Evolutionary conservation across 2,329 filamentous ascomycete genomes (phyloP).

Genomic region (Penicillium sp.): DNA sequence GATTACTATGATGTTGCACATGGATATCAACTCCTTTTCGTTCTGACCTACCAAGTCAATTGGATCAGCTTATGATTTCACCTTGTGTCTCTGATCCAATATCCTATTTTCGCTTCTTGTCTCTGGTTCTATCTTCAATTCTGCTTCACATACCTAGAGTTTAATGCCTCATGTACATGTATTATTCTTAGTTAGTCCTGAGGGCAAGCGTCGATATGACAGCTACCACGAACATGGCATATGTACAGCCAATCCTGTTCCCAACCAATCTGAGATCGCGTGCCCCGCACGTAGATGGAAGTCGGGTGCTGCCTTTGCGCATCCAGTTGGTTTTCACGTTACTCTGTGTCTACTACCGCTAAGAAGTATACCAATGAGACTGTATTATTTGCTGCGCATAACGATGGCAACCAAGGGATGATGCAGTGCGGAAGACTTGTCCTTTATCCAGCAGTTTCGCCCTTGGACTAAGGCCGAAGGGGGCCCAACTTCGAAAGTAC

Average conservation of each 20-base stretch:
- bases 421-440: background rate
- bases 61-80: constrained; percentile 3
- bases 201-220: constrained; percentile 10
- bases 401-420: background rate
- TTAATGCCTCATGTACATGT: constrained; percentile 24
- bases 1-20: constrained; percentile 16
- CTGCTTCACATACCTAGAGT: constrained; percentile 14
- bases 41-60: background rate
- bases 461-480: background rate
- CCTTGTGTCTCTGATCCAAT: background rate
- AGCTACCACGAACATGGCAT: constrained; percentile 14
- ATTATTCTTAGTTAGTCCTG: constrained; percentile 6
- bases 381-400: background rate
- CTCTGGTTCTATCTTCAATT: constrained; percentile 3
- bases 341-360: background rate
- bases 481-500: background rate
- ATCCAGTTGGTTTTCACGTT: no score
- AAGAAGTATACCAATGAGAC: background rate
- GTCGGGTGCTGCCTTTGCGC: no score
- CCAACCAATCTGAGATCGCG: background rate
- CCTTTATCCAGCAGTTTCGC: background rate
- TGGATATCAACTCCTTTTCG: constrained; percentile 5
- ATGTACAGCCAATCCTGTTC: constrained; percentile 12
- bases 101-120: constrained; percentile 1
- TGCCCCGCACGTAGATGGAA: background rate